phyloP scores from a whole-genome alignment of 1,284 basidiomycete species.

The Schizophyllum commune region DNA sequence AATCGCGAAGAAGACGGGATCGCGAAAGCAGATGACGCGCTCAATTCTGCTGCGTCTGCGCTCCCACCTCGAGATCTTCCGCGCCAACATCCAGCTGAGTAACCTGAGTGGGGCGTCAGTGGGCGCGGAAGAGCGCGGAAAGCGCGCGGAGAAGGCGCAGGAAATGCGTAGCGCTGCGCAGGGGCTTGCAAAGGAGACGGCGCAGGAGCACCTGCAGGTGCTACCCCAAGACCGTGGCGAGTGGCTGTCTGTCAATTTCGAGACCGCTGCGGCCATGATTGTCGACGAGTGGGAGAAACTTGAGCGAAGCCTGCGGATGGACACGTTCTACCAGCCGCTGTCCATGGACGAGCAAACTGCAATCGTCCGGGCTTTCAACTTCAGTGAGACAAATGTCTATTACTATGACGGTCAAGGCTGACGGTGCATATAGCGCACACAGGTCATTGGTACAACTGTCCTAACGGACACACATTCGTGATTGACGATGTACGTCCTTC shows the following conservation, averaged over 20 bases:
- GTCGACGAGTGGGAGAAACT: constrained; percentile 25
- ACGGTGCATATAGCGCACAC: constrained; percentile 24
- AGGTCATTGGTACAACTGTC: constrained; percentile 47
- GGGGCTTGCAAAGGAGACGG: constrained; percentile 8
- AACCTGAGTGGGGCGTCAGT: neutral
- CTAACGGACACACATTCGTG: constrained; percentile 43
- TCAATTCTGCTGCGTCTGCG: constrained; percentile 31
- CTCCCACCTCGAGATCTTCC: constrained; percentile 31
- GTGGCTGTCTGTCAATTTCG: constrained; percentile 26
- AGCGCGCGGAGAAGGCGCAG: constrained; percentile 8
- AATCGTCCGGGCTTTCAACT: constrained; percentile 38
- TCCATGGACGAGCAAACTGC: constrained; percentile 39
- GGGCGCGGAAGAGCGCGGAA: neutral
- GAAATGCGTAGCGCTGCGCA: constrained; percentile 5
- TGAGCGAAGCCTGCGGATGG: constrained; percentile 17
- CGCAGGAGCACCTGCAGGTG: constrained; percentile 12
- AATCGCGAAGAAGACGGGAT: constrained; percentile 24
- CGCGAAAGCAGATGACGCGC: constrained; percentile 30
- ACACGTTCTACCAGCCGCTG: constrained; percentile 29
- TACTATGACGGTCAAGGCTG: neutral
- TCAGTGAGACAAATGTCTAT: constrained; percentile 24
- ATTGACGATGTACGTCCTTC: constrained; percentile 31
- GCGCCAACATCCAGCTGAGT: constrained; percentile 26
- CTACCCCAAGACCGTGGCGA: constrained; percentile 14
- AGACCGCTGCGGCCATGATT: constrained; percentile 15